Conservation (phyloP, 2,329 filamentous ascomycete genomes). For the Xylaria sp. region DNA sequence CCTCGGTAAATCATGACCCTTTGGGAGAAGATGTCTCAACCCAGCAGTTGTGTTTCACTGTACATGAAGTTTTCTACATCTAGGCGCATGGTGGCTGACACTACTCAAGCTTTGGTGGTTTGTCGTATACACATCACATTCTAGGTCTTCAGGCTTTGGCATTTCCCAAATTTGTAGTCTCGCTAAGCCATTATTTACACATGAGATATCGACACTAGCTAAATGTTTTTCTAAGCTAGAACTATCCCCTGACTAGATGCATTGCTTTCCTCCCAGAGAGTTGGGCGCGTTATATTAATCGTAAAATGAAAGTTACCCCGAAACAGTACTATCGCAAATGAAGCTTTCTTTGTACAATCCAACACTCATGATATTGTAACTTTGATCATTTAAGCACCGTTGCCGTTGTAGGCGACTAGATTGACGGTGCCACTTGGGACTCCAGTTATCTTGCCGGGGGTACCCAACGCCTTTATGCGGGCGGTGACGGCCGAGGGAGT, state of each 20-base stretch:
- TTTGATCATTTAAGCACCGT: slow-evolving; percentile 40
- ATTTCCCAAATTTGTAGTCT: too few relatives aligned
- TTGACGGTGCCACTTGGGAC: slow-evolving; percentile 44
- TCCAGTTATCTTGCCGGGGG: slow-evolving; percentile 38
- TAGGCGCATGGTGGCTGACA: not conserved
- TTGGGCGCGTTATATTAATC: not conserved
- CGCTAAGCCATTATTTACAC: not conserved
- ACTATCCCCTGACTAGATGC: not conserved
- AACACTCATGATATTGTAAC: not conserved
- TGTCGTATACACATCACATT: not conserved
- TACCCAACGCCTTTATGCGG: slow-evolving; percentile 47
- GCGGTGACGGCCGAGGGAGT: slow-evolving; percentile 52
- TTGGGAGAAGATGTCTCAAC: not conserved
- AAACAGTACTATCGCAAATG: not conserved
- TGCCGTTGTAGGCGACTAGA: slow-evolving; percentile 46
- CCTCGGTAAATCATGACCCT: not conserved
- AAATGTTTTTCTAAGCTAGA: slow-evolving; percentile 3
- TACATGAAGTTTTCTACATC: not conserved
- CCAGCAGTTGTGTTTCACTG: not conserved
- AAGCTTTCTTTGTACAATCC: not conserved
- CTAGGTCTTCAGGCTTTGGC: not conserved
- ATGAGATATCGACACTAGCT: slow-evolving; percentile 14
- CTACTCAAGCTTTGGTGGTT: slow-evolving; percentile 32
- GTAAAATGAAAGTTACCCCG: not conserved
- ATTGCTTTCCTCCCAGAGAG: not conserved